A percentile compares a stretch with the other conserved stretches of the same genome.
Conservation (phyloP, 176 grass and related monocot genomes). For the Pharus latifolius region DNA sequence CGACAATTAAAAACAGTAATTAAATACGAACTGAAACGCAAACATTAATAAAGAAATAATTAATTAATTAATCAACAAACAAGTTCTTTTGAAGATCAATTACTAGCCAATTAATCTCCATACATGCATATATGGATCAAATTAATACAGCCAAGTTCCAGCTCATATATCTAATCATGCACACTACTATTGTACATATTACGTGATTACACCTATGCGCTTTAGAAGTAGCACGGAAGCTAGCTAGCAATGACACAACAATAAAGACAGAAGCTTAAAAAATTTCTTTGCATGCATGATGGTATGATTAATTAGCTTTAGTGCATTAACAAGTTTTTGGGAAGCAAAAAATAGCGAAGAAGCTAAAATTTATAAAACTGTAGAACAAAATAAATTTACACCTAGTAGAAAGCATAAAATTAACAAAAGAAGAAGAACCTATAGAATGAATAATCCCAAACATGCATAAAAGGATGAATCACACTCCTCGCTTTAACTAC, state of each 20-base stretch:
- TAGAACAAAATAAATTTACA: too few relatives aligned
- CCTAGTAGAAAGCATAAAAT: too few relatives aligned
- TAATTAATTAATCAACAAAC: neutral
- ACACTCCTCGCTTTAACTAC: neutral
- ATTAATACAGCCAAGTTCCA: slow-evolving; percentile 27
- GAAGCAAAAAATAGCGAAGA: too few relatives aligned
- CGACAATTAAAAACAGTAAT: too few relatives aligned
- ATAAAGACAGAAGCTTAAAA: too few relatives aligned
- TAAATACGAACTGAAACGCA: too few relatives aligned
- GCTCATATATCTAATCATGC: slow-evolving; percentile 31
- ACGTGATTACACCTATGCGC: slow-evolving; percentile 13
- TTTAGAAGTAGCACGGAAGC: neutral
- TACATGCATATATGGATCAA: neutral
- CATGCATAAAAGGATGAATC: neutral
- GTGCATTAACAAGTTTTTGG: too few relatives aligned
- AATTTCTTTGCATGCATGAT: too few relatives aligned
- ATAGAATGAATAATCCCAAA: neutral
- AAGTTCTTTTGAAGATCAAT: neutral
- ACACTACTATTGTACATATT: slow-evolving; percentile 1
- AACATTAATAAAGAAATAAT: neutral
- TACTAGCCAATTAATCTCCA: slow-evolving; percentile 13
- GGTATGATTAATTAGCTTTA: too few relatives aligned
- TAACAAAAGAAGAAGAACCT: too few relatives aligned
- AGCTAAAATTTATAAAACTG: too few relatives aligned
- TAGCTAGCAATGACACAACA: neutral